Base-by-base conservation (phyloP, 2,329 filamentous ascomycete species). In the Ophiosphaerella herpotricha region DNA sequence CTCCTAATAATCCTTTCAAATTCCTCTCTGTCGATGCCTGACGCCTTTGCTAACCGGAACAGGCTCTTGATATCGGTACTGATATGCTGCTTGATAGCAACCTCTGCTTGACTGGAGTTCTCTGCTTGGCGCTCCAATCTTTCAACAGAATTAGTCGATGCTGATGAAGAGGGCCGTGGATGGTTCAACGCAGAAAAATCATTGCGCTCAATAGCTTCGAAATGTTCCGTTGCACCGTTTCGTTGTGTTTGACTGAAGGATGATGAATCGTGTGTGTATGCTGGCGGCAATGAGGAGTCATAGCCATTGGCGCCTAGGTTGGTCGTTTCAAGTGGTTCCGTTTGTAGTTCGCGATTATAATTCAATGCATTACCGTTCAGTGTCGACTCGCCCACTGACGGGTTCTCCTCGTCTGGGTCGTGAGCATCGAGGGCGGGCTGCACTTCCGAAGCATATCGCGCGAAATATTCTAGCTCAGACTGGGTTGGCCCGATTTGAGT, bases 371-470 rank as follows among this genome's bases (percentile, higher is more conserved):
- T 48, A 21, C 83, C 83, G 39, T 80, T 77, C 29, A 86, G 70
- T 0, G 82, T 83, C 5, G 82, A 82, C 14, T 80, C 73, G 37
- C 76, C 71, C 8, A 67, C 58, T 12, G 75, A 77, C 1, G 78
- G 65, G 16, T 72, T 66, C 37, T 77, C 85, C 74, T 91, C 88
- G 61, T 91, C 87, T n/a, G 89, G 89, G 58, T 92, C 89, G 68
- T 92, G 85, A 48, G 84, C 85, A 71, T 93, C 90, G 79, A 93
- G 85, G 29, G 89, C 89, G 2, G 89, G 88, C 68, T 93, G 89
- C 7, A 93, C 88, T 55, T 83, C 79, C n/a, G 66, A 64, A 61
- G 88, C 86, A 70, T 94, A 93, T 67, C 87, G 85, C 14, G 87
- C 84, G 70, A 85, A 93, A 71, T 93, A 93, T 37, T 85, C 85